Percentiles rank a stretch among this genome's conserved stretches.
phyloP scores from a whole-genome alignment of 2,329 filamentous ascomycete species.

The Trichoderma sp. region DNA sequence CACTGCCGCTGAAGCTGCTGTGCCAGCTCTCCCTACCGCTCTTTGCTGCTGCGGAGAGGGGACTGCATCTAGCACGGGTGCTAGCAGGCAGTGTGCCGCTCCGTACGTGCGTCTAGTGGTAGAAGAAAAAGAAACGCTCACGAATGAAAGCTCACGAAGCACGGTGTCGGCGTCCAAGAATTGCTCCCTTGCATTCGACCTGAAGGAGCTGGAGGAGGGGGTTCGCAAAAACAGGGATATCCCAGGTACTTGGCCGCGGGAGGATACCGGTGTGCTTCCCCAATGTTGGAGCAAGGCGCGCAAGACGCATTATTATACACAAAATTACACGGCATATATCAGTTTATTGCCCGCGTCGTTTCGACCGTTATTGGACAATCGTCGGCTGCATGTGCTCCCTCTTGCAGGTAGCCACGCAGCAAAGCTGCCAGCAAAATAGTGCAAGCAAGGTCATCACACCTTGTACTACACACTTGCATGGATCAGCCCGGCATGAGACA shows the following conservation, averaged over 20 bases:
- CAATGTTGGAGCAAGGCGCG: not conserved
- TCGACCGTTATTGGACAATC: not conserved
- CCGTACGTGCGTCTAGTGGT: not conserved
- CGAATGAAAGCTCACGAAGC: not conserved
- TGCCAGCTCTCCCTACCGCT: not conserved
- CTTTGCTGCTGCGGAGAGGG: not conserved
- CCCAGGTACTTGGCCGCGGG: not conserved
- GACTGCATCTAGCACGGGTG: not conserved
- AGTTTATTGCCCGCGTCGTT: not conserved
- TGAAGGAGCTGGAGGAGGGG: not conserved
- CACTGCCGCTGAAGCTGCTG: not conserved
- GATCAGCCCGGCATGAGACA: not conserved
- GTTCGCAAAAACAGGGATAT: not conserved
- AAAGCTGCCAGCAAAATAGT: not conserved
- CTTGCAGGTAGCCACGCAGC: not conserved
- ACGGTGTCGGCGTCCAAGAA: not conserved
- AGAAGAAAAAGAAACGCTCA: not conserved
- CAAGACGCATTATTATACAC: not conserved
- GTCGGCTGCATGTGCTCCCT: not conserved
- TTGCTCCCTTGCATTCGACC: slow-evolving; percentile 10
- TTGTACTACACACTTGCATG: not conserved
- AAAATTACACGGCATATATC: not conserved
- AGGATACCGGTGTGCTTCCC: not conserved
- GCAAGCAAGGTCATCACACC: not conserved
- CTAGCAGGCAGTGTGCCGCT: not conserved